Base-by-base conservation (phyloP, 2,329 filamentous ascomycete species). In the Davidsoniella australis region DNA sequence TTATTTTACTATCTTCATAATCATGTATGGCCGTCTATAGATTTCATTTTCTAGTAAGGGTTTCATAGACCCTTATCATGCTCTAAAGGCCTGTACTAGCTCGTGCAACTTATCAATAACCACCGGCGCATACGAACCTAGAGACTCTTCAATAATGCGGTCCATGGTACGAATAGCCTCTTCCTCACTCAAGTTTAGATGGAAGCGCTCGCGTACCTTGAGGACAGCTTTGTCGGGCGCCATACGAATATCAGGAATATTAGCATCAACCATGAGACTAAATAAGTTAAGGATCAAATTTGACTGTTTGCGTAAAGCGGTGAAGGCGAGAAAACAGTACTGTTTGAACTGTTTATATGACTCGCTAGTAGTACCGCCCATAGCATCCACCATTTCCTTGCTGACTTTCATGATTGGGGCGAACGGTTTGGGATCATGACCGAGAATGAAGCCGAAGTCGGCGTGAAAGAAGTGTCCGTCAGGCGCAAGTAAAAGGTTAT, bases 381-480 rank as follows among this genome's bases (percentile, higher is more conserved):
- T 95, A 54, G 88, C 91, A 59, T 98, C 91, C 3, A 96, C 85
- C 91, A 98, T 98, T 61, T 98, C 89, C 57, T 88, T 89, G 60
- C 83, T 89, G 7, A 98, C 76, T 64, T 98, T 98, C 81, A 98
- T 94, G 47, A 89, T 79, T 0, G 91, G 91, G 0, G 91, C 89
- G 60, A 98, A 96, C 0, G 91, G 91, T 61, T 98, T 98, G 0
- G 91, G 91, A 57, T 98, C 91, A 39, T 91, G 84, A 16, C 91
- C 91, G 1, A 98, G 80, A 54, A 98, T 98, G 64, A 94, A 98
- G 40, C 93, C 91, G 59, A 98, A 98, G 63, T 98, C 91, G 26
- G 89, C 88, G 62, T 98, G 91, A 73, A 98, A 95, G 69, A 98
- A 98, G 64, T 93, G 86, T 0, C 79, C 91, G 56, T 88, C 82